These are phyloP conservation scores for Boechera stricta DNA, from an alignment of 345 rosid species.

Conservation along the genomic window DNA sequence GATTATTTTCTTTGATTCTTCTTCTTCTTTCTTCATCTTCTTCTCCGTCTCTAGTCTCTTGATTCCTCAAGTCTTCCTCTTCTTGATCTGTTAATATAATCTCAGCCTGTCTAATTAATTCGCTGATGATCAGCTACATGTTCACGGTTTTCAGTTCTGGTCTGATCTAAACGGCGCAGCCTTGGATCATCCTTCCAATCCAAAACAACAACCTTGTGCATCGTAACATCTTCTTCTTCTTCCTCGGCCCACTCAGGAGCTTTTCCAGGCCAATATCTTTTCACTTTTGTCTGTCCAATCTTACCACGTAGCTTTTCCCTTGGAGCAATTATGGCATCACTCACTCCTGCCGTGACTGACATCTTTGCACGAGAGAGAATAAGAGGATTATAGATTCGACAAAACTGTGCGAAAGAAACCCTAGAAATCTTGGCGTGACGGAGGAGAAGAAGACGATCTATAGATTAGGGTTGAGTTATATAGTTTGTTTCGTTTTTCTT, in stretches of 20 bases:
- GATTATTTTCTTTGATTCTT: constrained; percentile 55
- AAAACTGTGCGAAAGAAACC: constrained; percentile 9
- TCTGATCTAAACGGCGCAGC: constrained; percentile 69
- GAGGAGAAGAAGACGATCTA: constrained; percentile 11
- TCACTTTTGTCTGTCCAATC: constrained; percentile 68
- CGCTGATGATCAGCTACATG: constrained; percentile 73
- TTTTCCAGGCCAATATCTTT: constrained; percentile 75
- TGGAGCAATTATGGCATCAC: constrained; percentile 55
- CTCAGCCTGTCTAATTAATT: constrained; percentile 63
- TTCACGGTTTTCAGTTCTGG: constrained; percentile 59
- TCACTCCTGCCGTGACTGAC: constrained; percentile 81
- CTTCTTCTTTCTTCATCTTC: constrained; percentile 64
- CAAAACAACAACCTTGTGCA: constrained; percentile 52
- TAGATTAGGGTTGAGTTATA: not conserved
- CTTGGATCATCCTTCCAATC: constrained; percentile 66
- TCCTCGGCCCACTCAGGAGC: constrained; percentile 76
- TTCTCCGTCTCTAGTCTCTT: constrained; percentile 55
- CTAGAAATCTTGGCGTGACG: constrained; percentile 9
- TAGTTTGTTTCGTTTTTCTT: not conserved
- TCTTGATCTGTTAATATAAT: constrained; percentile 57
- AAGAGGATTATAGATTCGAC: not conserved
- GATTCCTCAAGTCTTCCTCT: constrained; percentile 52
- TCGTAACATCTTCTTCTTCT: constrained; percentile 62
- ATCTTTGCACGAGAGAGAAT: constrained; percentile 36
- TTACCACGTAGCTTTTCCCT: constrained; percentile 74